Conservation (phyloP, 169 alveolate species). For the Plasmodium chabaudi region DNA sequence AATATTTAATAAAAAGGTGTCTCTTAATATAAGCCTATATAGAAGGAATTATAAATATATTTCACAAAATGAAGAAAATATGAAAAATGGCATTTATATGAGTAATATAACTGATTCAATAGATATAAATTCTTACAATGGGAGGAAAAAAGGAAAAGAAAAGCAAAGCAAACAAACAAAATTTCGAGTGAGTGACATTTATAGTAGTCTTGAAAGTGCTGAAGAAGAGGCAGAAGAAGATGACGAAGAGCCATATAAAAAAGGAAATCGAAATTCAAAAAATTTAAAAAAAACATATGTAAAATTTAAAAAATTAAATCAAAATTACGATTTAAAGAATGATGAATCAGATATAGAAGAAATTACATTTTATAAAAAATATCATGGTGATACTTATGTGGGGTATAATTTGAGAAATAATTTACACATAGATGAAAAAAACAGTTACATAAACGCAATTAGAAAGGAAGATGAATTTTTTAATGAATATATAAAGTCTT, state of each 20-base stretch:
- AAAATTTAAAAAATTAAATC: constrained; percentile 1
- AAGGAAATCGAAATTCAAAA: background rate
- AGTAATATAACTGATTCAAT: background rate
- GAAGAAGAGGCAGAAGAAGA: constrained; percentile 45
- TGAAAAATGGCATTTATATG: background rate
- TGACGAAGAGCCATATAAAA: background rate
- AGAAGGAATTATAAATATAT: constrained; percentile 15
- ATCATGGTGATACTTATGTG: constrained; percentile 20
- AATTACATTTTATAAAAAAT: constrained; percentile 26
- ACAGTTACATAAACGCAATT: constrained; percentile 42
- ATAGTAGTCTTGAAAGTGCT: constrained; percentile 71
- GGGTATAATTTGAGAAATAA: constrained; percentile 67
- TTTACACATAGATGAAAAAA: constrained; percentile 33
- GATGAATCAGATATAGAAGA: constrained; percentile 58
- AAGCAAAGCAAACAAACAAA: background rate
- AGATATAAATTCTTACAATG: background rate
- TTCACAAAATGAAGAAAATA: background rate
- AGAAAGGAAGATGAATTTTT: constrained; percentile 39
- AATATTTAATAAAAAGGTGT: background rate
- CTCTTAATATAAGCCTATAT: constrained; percentile 4
- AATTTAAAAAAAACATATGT: background rate
- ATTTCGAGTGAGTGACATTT: constrained; percentile 46
- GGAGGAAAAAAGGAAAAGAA: background rate
- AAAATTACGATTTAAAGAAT: background rate
- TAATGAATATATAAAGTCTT: constrained; percentile 51